Evolutionary conservation across 176 grass and related monocot genomes (phyloP).

Genomic region (Echinochloa phyllopogon): DNA sequence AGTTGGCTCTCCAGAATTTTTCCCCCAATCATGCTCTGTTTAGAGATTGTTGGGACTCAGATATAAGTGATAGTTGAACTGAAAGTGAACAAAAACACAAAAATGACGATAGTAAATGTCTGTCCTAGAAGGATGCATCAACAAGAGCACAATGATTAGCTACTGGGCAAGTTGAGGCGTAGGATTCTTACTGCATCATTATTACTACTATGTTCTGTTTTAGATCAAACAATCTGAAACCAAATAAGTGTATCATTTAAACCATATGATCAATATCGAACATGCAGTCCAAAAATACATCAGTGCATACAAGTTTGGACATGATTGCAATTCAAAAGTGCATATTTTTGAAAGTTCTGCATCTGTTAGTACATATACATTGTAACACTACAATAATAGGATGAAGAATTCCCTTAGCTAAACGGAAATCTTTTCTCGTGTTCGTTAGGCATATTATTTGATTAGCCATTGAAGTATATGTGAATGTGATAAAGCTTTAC

Average conservation of each 20-base stretch:
- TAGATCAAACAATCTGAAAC: neutral
- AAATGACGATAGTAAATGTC: conserved; percentile 19
- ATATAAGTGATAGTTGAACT: conserved; percentile 1
- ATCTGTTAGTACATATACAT: neutral
- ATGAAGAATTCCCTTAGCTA: neutral
- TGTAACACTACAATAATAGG: conserved; percentile 12
- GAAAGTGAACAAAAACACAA: conserved; percentile 9
- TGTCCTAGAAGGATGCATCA: neutral
- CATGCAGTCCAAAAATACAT: conserved; percentile 1
- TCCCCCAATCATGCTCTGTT: conserved; percentile 94
- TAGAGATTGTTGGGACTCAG: conserved; percentile 49
- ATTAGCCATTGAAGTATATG: conserved; percentile 5
- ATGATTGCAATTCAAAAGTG: conserved; percentile 17
- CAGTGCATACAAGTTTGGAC: conserved; percentile 23
- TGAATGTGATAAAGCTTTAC: conserved; percentile 19
- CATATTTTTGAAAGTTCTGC: neutral
- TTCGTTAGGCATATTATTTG: conserved; percentile 25
- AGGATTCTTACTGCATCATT: conserved; percentile 29
- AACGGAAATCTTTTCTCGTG: neutral
- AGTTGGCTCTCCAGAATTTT: conserved; percentile 85
- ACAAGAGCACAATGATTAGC: neutral
- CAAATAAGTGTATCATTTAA: conserved; percentile 10
- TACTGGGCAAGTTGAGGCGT: conserved; percentile 11
- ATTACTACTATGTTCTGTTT: neutral
- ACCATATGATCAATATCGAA: conserved; percentile 10